Conservation (phyloP, 768 basidiomycete species). For the Leccinum variicolor region DNA sequence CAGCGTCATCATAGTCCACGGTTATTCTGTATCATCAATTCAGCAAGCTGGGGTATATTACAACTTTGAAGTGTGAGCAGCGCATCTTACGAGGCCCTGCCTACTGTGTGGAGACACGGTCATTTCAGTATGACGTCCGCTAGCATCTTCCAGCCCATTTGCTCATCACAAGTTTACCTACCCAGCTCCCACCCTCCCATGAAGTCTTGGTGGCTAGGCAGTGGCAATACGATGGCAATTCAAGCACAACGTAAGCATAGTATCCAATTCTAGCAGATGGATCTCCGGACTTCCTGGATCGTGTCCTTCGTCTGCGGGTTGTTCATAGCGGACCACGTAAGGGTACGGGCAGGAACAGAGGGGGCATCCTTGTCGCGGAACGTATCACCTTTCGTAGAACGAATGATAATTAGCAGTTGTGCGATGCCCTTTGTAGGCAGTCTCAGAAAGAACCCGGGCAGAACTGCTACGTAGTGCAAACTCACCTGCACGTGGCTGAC, state of each 20-base stretch:
- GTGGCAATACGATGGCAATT: no score
- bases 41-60: no score
- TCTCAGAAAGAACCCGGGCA: not conserved
- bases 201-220: no score
- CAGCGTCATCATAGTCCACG: no score
- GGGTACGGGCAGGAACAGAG: not conserved
- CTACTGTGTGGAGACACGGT: no score
- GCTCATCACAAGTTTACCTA: not conserved
- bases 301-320: not conserved
- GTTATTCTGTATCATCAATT: not conserved
- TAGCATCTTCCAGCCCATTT: not conserved
- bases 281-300: not conserved
- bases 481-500: constrained; percentile 34
- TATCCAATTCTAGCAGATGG: no score
- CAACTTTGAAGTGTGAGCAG: not conserved
- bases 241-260: no score
- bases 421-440: constrained; percentile 28
- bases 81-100: no score
- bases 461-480: not conserved
- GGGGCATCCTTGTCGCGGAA: constrained; percentile 3
- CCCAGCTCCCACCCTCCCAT: no score
- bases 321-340: not conserved
- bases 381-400: constrained; percentile 32
- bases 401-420: constrained; percentile 34
- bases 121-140: not conserved